Evolutionary conservation across 306 rosid species (phyloP).

Genomic region (Alnus rubra): DNA sequence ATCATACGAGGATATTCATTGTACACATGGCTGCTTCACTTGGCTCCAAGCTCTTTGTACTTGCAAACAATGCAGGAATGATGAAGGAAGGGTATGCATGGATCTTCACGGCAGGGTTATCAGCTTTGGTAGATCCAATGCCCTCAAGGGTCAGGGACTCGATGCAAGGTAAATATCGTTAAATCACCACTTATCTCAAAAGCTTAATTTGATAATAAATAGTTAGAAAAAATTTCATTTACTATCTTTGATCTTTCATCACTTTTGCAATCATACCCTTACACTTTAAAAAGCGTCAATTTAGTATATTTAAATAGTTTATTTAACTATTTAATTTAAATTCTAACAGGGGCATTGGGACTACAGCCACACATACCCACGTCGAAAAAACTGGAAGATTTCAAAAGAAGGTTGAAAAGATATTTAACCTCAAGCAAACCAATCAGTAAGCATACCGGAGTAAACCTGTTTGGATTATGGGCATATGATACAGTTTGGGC

Average conservation of each 20-base stretch:
- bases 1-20: constrained; percentile 26
- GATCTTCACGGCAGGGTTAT: constrained; percentile 28
- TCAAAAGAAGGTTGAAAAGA: constrained; percentile 20
- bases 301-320: too few relatives aligned
- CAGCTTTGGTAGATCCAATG: constrained; percentile 19
- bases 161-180: constrained; percentile 24
- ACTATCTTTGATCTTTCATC: too few relatives aligned
- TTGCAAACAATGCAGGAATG: constrained; percentile 30
- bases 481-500: constrained; percentile 48
- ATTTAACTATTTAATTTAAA: too few relatives aligned
- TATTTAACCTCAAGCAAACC: neutral
- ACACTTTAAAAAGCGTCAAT: too few relatives aligned
- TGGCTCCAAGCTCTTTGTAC: constrained; percentile 28
- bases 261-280: too few relatives aligned
- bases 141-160: constrained; percentile 13
- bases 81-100: constrained; percentile 29
- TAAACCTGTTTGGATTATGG: constrained; percentile 32
- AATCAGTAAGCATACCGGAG: neutral
- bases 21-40: constrained; percentile 35
- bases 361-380: constrained; percentile 26
- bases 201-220: too few relatives aligned
- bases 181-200: too few relatives aligned
- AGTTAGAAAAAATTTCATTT: too few relatives aligned
- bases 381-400: constrained; percentile 10
- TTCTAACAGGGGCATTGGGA: constrained; percentile 36